Percentiles rank a stretch among this genome's conserved stretches.
These are phyloP conservation scores for Paraglomus brasilianum DNA, from an alignment of 192 early-diverging fungal genomes.

Conservation along the genomic window DNA sequence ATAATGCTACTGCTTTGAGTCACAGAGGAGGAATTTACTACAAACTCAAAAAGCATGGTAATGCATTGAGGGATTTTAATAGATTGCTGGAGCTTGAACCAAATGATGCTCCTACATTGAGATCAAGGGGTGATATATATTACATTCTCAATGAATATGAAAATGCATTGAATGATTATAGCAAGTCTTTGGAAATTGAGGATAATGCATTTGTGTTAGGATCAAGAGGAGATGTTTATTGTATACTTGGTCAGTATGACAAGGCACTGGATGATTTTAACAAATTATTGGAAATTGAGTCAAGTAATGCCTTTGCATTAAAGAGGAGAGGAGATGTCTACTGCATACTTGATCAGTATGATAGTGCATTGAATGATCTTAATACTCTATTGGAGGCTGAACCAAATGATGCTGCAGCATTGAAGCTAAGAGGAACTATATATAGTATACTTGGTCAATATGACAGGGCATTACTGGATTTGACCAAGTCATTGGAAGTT, in stretches of 20 bases:
- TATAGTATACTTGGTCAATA: no score
- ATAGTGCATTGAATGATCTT: background rate
- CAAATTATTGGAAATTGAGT: background rate
- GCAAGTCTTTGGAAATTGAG: background rate
- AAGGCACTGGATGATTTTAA: slow-evolving; percentile 1
- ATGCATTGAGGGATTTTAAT: background rate
- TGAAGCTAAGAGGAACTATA: no score
- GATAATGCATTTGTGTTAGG: background rate
- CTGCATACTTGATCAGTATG: background rate
- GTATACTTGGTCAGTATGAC: background rate
- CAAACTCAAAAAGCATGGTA: background rate
- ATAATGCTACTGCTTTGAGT: slow-evolving; percentile 1
- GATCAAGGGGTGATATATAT: background rate
- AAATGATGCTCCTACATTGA: background rate
- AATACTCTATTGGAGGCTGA: background rate
- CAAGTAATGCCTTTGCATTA: background rate
- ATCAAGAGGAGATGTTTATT: background rate
- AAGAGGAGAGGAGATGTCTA: background rate
- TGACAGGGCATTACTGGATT: no score
- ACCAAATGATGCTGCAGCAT: background rate
- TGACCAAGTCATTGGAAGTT: background rate
- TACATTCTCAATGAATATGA: slow-evolving; percentile 3
- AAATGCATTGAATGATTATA: background rate
- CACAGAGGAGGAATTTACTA: slow-evolving; percentile 2
- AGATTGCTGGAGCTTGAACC: background rate